These are phyloP conservation scores for Yarrowia yakushimensis DNA, from an alignment of 805 yeast genomes.

Conservation along the genomic window DNA sequence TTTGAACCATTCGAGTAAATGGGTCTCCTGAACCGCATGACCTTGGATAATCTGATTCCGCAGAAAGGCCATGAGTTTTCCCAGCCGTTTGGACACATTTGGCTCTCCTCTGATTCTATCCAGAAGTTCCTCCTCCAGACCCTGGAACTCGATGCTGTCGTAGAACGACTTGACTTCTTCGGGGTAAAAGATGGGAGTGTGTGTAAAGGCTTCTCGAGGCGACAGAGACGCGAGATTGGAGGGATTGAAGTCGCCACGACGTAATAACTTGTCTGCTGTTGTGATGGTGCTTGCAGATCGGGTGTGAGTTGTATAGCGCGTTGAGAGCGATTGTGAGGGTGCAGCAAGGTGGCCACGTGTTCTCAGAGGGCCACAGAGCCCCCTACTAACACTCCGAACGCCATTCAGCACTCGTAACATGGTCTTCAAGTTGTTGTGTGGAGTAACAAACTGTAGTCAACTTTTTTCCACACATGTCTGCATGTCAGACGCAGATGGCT, in stretches of 20 bases:
- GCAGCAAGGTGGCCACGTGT: not conserved
- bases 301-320: not conserved
- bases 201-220: not conserved
- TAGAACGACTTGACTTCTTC: conserved; percentile 5
- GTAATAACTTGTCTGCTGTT: not conserved
- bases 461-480: not conserved
- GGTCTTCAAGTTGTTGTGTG: not conserved
- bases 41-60: conserved; percentile 8
- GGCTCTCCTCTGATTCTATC: not conserved
- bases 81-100: not conserved
- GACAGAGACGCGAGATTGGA: not conserved
- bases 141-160: conserved; percentile 10
- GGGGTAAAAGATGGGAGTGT: not conserved
- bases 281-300: not conserved
- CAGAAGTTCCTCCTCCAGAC: not conserved
- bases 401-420: conserved; percentile 1
- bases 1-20: conserved; percentile 6
- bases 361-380: not conserved
- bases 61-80: conserved; percentile 2
- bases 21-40: conserved; percentile 1
- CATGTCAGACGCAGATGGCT: not conserved
- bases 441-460: not conserved
- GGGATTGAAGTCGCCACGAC: not conserved
- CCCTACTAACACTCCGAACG: not conserved
- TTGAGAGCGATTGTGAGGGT: not conserved